Conservation (phyloP, 2,329 filamentous ascomycete genomes). For the Lanzia echinophila region DNA sequence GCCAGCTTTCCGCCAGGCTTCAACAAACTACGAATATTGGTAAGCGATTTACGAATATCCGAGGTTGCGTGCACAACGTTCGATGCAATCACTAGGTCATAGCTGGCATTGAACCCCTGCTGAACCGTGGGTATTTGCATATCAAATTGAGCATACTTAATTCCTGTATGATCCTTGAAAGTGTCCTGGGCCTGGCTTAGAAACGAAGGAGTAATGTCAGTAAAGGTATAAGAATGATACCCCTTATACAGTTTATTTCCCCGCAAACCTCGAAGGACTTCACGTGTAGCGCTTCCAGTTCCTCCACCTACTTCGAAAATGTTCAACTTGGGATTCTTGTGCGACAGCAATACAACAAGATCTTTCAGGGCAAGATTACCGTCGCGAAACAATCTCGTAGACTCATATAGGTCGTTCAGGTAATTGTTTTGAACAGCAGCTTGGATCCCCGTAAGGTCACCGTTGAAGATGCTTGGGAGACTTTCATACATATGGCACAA, state of each 20-base stretch:
- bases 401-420: neutral
- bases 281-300: neutral
- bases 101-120: slow-evolving; percentile 31
- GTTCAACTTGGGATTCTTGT: slow-evolving; percentile 24
- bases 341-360: neutral
- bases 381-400: neutral
- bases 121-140: slow-evolving; percentile 26
- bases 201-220: neutral
- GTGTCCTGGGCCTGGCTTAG: neutral
- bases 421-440: neutral
- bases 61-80: slow-evolving; percentile 23
- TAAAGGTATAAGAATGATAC: neutral
- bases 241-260: neutral
- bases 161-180: neutral
- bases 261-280: neutral
- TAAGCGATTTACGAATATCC: slow-evolving; percentile 20
- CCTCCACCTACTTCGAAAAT: slow-evolving; percentile 27
- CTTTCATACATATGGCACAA: neutral
- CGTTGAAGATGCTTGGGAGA: neutral
- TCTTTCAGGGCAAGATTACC: neutral
- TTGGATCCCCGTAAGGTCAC: neutral
- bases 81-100: slow-evolving; percentile 22
- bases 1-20: slow-evolving; percentile 27
- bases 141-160: slow-evolving; percentile 23
- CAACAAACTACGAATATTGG: slow-evolving; percentile 24